These are phyloP conservation scores for Fusarium sp. DNA, from an alignment of 2,329 filamentous ascomycete species.

Conservation along the genomic window DNA sequence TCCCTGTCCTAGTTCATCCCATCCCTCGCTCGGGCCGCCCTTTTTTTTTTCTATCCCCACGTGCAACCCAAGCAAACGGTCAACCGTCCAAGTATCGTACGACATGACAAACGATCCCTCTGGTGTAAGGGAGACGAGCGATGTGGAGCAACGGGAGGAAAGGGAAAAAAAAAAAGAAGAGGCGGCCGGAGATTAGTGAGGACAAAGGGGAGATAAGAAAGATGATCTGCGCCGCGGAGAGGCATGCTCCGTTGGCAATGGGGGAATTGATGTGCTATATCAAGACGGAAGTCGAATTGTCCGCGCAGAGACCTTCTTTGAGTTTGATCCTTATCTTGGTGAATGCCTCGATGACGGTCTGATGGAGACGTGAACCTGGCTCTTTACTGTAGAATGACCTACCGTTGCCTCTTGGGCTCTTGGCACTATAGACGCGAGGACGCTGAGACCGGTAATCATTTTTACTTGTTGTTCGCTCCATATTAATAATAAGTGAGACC, in stretches of 20 bases:
- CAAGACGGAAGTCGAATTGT: constrained; percentile 23
- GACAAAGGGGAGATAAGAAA: constrained; percentile 8
- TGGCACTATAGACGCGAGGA: neutral
- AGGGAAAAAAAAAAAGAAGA: constrained; percentile 2
- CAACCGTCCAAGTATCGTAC: constrained; percentile 21
- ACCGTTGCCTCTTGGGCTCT: neutral
- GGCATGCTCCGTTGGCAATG: neutral
- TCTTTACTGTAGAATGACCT: neutral
- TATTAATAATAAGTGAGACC: constrained; percentile 39
- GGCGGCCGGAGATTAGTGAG: constrained; percentile 34
- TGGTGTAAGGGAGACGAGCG: neutral
- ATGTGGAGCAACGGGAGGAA: too few relatives aligned
- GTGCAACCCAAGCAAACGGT: constrained; percentile 15
- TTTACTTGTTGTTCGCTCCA: constrained; percentile 2
- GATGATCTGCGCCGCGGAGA: constrained; percentile 8
- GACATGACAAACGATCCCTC: constrained; percentile 1
- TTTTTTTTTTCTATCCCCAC: constrained; percentile 8
- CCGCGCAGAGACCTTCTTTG: constrained; percentile 8
- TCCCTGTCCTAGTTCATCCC: constrained; percentile 21
- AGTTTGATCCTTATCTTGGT: neutral
- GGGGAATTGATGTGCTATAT: neutral
- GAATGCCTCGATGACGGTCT: constrained; percentile 5
- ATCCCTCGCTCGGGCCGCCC: constrained; percentile 7
- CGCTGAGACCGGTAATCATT: neutral
- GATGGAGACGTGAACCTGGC: neutral